phyloP scores from a whole-genome alignment of 164 flowering plant species.

The Umbilicus rupestris region DNA sequence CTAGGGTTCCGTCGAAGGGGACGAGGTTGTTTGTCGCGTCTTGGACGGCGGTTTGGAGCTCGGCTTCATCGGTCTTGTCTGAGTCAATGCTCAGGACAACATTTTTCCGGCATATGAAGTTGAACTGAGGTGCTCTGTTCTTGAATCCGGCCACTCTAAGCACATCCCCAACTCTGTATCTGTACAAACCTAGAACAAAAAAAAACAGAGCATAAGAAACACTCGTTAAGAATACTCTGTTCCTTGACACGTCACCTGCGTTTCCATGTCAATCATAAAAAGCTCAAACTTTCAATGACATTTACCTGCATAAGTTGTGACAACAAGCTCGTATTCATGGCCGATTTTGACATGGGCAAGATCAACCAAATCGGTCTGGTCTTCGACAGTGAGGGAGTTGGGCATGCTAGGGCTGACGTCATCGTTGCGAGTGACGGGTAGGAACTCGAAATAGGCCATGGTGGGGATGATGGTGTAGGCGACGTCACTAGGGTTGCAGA shows the following conservation, averaged over 20 bases:
- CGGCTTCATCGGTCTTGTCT: slow-evolving; percentile 94
- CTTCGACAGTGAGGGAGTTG: too few species aligned
- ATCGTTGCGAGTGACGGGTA: slow-evolving; percentile 56
- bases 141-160: slow-evolving; percentile 89
- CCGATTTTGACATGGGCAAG: slow-evolving; percentile 89
- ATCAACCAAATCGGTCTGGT: slow-evolving; percentile 62
- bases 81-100: slow-evolving; percentile 90
- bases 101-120: slow-evolving; percentile 77
- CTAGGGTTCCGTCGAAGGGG: slow-evolving; percentile 58
- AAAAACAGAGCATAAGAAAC: neutral
- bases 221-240: too few species aligned
- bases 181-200: slow-evolving; percentile 83
- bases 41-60: slow-evolving; percentile 76
- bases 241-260: too few species aligned
- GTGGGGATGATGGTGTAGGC: slow-evolving; percentile 85
- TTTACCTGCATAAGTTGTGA: slow-evolving; percentile 97
- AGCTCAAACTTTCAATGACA: too few species aligned
- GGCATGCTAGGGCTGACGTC: slow-evolving; percentile 23
- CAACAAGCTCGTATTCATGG: slow-evolving; percentile 88
- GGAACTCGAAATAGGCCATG: slow-evolving; percentile 89
- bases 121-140: slow-evolving; percentile 95
- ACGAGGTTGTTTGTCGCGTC: slow-evolving; percentile 56
- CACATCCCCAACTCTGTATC: slow-evolving; percentile 90
- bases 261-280: too few species aligned
- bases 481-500: slow-evolving; percentile 78